phyloP scores from a whole-genome alignment of 2,329 filamentous ascomycete genomes.

The Scytalidium sp. region DNA sequence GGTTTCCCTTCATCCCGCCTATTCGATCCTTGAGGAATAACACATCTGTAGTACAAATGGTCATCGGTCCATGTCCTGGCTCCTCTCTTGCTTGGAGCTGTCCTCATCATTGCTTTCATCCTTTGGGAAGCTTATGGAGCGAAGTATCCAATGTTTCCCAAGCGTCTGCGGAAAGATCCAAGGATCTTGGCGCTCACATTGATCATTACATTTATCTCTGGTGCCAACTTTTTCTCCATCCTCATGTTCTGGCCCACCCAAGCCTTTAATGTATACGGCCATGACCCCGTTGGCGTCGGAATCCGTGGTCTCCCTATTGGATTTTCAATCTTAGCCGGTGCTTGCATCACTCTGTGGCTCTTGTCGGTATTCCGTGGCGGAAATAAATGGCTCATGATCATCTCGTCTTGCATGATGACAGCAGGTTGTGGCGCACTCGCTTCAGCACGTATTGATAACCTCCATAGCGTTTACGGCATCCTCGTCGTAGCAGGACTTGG shows the following conservation, averaged over 20 bases:
- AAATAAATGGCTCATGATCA: slow-evolving; percentile 58
- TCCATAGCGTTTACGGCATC: slow-evolving; percentile 51
- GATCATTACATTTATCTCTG: slow-evolving; percentile 56
- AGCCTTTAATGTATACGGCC: slow-evolving; percentile 62
- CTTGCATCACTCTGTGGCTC: slow-evolving; percentile 54
- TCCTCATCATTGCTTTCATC: slow-evolving; percentile 45
- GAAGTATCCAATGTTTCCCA: slow-evolving; percentile 39
- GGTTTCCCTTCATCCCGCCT: slow-evolving; percentile 2
- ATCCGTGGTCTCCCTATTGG: slow-evolving; percentile 63
- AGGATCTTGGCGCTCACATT: slow-evolving; percentile 50
- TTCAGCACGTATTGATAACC: slow-evolving; percentile 47
- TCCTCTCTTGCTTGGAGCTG: slow-evolving; percentile 47
- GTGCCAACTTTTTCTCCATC: slow-evolving; percentile 44
- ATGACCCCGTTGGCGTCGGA: slow-evolving; percentile 62
- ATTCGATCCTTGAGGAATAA: slow-evolving; percentile 25
- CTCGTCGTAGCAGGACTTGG: slow-evolving; percentile 58
- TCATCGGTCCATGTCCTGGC: slow-evolving; percentile 50
- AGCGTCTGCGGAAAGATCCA: slow-evolving; percentile 52
- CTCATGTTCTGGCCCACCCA: slow-evolving; percentile 39
- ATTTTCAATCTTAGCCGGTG: slow-evolving; percentile 60
- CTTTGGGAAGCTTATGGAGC: slow-evolving; percentile 51
- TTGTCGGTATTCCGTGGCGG: slow-evolving; percentile 55
- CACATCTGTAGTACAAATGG: slow-evolving; percentile 48
- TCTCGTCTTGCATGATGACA: slow-evolving; percentile 61
- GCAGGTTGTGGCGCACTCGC: slow-evolving; percentile 53